Evolutionary conservation across 805 yeast species (phyloP), one percentile per base, ranked within the genome.

Genomic region (Metschnikowia koreensis): DNA sequence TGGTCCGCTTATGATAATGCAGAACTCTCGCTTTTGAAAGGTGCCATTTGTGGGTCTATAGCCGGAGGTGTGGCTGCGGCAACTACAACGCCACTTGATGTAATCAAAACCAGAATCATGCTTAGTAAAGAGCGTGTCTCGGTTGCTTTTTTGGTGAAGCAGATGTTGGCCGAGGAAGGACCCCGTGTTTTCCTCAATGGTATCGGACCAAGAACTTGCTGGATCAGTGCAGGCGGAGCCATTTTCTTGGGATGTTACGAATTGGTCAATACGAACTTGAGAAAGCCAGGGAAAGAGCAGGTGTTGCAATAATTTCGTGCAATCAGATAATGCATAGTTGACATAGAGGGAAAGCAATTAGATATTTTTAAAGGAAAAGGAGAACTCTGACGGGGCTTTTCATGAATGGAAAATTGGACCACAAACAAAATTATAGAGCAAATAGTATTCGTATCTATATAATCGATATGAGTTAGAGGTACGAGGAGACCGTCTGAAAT

Each of bases 151-250:
- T 67, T 91, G 52, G 81, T 86, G 1, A 69, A 64, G 34, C 75
- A 71, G 10, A 77, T 92, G 45, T 67, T 77, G n/a, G 65, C 63
- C 17, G 91, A 87, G 50, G 97, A 91, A 65, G 97, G 97, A 0
- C 70, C 74, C 39, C 59, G 65, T 7, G 90, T 87, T 0, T 90
- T 94, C 58, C 80, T 82, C 65, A 80, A 80, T 45, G 99, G 99
- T 12, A 78, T 93, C 28, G 97, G 96, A 0, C 98, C 99, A 5
- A 79, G 99, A 66, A 92, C 97, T 0, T 77, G 88, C 82, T 94
- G 99, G 99, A 93, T 94, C 51, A 86, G 96, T 71, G 94, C 96
- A 5, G 99, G 99, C 17, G 99, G 99, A 29, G 97, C 98, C 15
- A 91, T 96, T 15, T 94, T 96, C 73, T 74, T 94, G 51, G 99